Conservation (phyloP, 208 protist genomes). For the Trypanosoma congolense region DNA sequence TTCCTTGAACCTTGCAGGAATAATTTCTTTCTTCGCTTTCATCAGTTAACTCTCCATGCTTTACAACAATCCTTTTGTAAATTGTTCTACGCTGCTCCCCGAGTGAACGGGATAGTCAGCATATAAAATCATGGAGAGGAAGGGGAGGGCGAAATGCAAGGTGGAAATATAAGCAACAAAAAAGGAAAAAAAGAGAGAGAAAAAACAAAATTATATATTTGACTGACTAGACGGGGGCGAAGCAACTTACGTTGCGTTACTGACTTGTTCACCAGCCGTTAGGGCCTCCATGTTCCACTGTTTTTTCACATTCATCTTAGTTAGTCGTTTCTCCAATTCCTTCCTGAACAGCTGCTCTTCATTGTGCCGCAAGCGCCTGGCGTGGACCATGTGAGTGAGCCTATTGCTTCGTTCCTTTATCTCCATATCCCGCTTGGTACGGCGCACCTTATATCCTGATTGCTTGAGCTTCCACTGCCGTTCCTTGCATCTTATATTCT, state of each 20-base stretch:
- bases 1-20: too few species aligned
- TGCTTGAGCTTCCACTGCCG: conserved; percentile 17
- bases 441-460: conserved; percentile 1
- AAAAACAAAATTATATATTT: background rate
- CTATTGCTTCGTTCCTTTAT: conserved; percentile 16
- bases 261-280: too few species aligned
- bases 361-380: conserved; percentile 30
- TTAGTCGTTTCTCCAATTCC: conserved; percentile 20
- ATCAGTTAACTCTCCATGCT: too few species aligned
- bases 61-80: too few species aligned
- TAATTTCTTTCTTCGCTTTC: too few species aligned
- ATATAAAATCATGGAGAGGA: too few species aligned
- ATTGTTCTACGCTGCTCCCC: too few species aligned
- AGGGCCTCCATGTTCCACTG: conserved; percentile 27
- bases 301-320: conserved; percentile 28
- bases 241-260: background rate
- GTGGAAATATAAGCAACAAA: too few species aligned
- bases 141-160: too few species aligned
- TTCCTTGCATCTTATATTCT: conserved; percentile 18
- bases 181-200: too few species aligned
- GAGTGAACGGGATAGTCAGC: too few species aligned
- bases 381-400: conserved; percentile 2
- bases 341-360: conserved; percentile 26
- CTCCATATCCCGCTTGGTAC: conserved; percentile 11
- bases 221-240: background rate